Evolutionary conservation across 2,329 filamentous ascomycete genomes (phyloP), one percentile per base, ranked within the genome.

Genomic region (Scedosporium boydii): DNA sequence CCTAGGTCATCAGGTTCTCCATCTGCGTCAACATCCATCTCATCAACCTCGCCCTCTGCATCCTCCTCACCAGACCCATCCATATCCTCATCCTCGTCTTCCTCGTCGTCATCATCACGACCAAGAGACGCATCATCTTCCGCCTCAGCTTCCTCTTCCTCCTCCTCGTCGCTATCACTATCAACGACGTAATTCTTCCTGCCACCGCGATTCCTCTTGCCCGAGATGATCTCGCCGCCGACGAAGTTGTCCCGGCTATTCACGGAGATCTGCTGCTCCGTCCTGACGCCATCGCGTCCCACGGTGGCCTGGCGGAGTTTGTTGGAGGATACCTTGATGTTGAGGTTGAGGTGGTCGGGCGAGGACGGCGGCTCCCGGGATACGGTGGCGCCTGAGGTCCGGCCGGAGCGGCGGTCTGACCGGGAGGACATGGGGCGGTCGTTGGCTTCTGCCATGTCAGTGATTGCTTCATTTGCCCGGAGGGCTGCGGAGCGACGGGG

Each of bases 151-250:
- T 76, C 72, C 1, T 74, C 74, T 16, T 70, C 75, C 1, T 78
- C 78, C 3, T 77, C 77, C 26, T 78, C 77, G n/a, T 78, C 77
- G 44, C 76, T 77, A 61, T 78, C 80, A 44, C 80, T 82, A 65
- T 85, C 82, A 26, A 86, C 80, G 42, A 84, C 80, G 62, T 86
- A 86, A 66, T 78, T 85, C 73, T 85, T 85, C 73, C 83, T 83
- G 18, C 76, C 77, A 5, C 79, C 80, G 7, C 82, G 78, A 63
- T 80, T 83, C 58, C 82, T 77, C 67, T 81, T 82, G 44, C 79
- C 78, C 27, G 77, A 73, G 18, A 81, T 70, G 58, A 82, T 80
- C 67, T 81, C 77, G 34, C 77, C 76, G 26, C 76, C 77, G 26
- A 73, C 73, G 60, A 79, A 79, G 55, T 70, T 69, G 23, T 76